These are phyloP conservation scores for Aspergillus baeticus DNA, from an alignment of 495 filamentous ascomycete species.

Conservation along the genomic window DNA sequence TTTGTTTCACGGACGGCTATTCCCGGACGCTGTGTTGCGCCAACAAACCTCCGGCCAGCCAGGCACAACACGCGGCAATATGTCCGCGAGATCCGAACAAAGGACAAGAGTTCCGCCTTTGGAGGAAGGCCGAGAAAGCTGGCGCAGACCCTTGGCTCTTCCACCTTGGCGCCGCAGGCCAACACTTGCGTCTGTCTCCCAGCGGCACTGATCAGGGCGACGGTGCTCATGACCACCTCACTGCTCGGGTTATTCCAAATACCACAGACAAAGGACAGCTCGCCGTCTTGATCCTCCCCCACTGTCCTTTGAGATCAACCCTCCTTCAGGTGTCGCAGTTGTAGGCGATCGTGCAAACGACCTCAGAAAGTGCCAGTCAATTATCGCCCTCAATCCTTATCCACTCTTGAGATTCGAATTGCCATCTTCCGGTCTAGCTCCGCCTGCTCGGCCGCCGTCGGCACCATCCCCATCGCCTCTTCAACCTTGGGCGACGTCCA, in stretches of 20 bases:
- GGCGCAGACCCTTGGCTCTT: background rate
- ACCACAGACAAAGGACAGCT: background rate
- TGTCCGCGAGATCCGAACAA: background rate
- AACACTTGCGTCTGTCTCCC: too few species aligned
- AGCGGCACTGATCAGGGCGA: too few species aligned
- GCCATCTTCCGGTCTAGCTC: conserved; percentile 49
- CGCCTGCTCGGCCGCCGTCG: conserved; percentile 61
- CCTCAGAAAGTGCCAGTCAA: too few species aligned
- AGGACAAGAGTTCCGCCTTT: background rate
- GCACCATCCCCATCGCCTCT: conserved; percentile 57
- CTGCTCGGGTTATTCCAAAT: background rate
- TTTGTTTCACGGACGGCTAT: conserved; percentile 28
- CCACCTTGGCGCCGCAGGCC: too few species aligned
- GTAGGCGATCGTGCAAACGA: too few species aligned
- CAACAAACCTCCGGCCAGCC: conserved; percentile 26
- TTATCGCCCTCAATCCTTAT: conserved; percentile 28
- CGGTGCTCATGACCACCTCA: too few species aligned
- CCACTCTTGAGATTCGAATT: conserved; percentile 46
- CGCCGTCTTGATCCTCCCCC: background rate
- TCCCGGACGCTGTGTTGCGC: conserved; percentile 23
- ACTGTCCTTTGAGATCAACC: background rate
- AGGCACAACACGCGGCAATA: conserved; percentile 10
- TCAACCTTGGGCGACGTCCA: conserved; percentile 60
- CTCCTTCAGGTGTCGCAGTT: too few species aligned
- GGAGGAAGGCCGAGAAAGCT: background rate